Percentiles rank a stretch among this genome's conserved stretches.
phyloP scores from a whole-genome alignment of 257 asterid genomes.

The Solanum ossicruentum region DNA sequence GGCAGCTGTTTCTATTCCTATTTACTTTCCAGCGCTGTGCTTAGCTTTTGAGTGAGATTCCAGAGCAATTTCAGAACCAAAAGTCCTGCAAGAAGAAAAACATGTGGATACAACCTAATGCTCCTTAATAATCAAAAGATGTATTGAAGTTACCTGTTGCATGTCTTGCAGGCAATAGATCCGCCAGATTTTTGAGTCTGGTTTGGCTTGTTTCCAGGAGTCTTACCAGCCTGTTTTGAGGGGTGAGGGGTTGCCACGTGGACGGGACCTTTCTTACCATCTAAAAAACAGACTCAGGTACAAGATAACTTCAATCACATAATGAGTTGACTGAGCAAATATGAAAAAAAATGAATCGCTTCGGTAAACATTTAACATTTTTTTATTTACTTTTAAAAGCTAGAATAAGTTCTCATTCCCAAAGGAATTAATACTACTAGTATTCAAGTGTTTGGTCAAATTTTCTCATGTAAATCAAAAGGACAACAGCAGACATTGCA shows the following conservation, averaged over 20 bases:
- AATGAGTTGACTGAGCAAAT: not conserved
- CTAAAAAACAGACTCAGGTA: constrained; percentile 12
- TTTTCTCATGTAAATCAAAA: not conserved
- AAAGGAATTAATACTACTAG: too few species aligned
- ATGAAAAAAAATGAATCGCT: not conserved
- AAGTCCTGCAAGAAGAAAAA: constrained; percentile 22
- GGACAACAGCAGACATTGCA: not conserved
- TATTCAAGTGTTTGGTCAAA: not conserved
- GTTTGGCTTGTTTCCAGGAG: constrained; percentile 45
- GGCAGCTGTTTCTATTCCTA: not conserved
- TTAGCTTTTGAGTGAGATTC: constrained; percentile 62
- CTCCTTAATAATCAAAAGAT: not conserved
- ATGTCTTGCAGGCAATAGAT: constrained; percentile 42
- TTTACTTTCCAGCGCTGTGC: constrained; percentile 41
- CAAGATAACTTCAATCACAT: not conserved
- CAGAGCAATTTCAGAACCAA: constrained; percentile 39
- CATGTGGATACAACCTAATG: not conserved
- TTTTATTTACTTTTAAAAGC: too few species aligned
- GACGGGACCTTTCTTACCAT: constrained; percentile 54
- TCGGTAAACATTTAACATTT: too few species aligned
- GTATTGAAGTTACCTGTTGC: constrained; percentile 30
- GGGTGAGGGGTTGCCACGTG: constrained; percentile 94
- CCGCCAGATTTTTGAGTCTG: constrained; percentile 52
- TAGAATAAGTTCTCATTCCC: too few species aligned
- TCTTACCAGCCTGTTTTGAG: constrained; percentile 57